phyloP scores from a whole-genome alignment of 352 stramenopile species.

The Phytophthora tubulina region DNA sequence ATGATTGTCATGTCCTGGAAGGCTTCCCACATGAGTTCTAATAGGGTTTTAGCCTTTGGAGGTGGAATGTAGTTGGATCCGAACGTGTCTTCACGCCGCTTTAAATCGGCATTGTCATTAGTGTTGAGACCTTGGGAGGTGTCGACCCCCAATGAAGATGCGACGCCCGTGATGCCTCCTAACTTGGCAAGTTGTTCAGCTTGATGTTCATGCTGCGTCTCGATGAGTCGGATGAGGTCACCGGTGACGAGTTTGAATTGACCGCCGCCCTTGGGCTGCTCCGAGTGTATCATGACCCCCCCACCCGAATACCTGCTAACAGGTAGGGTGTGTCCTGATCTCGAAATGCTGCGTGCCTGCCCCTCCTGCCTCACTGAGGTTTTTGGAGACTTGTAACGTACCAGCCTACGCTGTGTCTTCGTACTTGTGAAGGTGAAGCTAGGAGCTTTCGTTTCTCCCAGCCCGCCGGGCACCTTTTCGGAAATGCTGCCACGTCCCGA shows the following conservation, averaged over 20 bases:
- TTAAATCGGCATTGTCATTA: slow-evolving; percentile 55
- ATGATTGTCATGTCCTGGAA: slow-evolving; percentile 88
- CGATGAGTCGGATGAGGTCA: slow-evolving; percentile 76
- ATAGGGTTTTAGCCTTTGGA: slow-evolving; percentile 53
- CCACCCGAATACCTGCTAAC: slow-evolving; percentile 26
- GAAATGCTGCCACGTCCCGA: slow-evolving; percentile 38
- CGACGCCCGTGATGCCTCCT: slow-evolving; percentile 68
- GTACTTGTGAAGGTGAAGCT: slow-evolving; percentile 14
- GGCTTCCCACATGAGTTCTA: slow-evolving; percentile 92
- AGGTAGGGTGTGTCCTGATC: slow-evolving; percentile 14
- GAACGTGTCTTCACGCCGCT: slow-evolving; percentile 63
- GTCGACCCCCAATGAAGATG: slow-evolving; percentile 52
- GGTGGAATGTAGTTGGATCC: slow-evolving; percentile 79
- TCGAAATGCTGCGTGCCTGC: slow-evolving; percentile 1
- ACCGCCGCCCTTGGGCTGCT: slow-evolving; percentile 36
- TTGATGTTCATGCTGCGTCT: slow-evolving; percentile 72
- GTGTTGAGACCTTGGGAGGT: slow-evolving; percentile 60
- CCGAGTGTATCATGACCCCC: slow-evolving; percentile 45
- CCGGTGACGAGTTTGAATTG: slow-evolving; percentile 58
- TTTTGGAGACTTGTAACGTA: slow-evolving; percentile 6
- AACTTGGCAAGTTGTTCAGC: slow-evolving; percentile 62
- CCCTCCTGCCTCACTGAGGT: not conserved
- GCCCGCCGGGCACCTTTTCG: slow-evolving; percentile 35
- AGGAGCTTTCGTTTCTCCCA: slow-evolving; percentile 31
- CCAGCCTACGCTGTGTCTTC: slow-evolving; percentile 1